A percentile compares a stretch with the other conserved stretches of the same genome.
These are phyloP conservation scores for Candida sp. DNA, from an alignment of 1,139 yeast species.

Conservation along the genomic window DNA sequence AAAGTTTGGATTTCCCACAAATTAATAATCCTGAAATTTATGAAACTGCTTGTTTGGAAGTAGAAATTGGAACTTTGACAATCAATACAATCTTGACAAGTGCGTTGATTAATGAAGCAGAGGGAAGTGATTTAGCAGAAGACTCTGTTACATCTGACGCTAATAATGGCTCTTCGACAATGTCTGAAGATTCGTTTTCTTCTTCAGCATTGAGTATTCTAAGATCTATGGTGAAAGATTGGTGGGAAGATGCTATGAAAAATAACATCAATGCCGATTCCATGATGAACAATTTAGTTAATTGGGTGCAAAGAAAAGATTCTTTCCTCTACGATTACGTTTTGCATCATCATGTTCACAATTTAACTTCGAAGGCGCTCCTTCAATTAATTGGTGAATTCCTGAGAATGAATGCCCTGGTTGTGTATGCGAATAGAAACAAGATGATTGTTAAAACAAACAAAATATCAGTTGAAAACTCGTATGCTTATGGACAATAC, in stretches of 20 bases:
- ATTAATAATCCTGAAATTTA: constrained; percentile 82
- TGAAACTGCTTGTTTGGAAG: constrained; percentile 74
- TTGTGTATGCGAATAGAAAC: constrained; percentile 80
- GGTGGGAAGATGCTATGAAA: constrained; percentile 92
- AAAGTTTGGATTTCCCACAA: constrained; percentile 64
- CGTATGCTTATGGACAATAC: constrained; percentile 93
- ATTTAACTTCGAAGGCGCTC: constrained; percentile 79
- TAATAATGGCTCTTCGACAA: constrained; percentile 48
- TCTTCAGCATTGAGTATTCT: constrained; percentile 69
- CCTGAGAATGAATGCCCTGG: constrained; percentile 68
- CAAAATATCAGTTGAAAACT: constrained; percentile 78
- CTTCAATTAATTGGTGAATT: constrained; percentile 82
- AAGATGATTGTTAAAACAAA: constrained; percentile 71
- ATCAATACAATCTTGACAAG: constrained; percentile 87
- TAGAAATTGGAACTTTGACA: constrained; percentile 74
- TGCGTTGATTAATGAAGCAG: constrained; percentile 81
- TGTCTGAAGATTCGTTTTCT: constrained; percentile 79
- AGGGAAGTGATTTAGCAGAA: constrained; percentile 78
- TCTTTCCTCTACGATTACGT: constrained; percentile 76
- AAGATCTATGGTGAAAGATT: constrained; percentile 71
- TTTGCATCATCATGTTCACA: constrained; percentile 84
- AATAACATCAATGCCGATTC: constrained; percentile 76
- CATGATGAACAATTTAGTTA: constrained; percentile 76
- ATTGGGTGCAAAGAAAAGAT: constrained; percentile 82
- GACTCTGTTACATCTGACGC: constrained; percentile 38